phyloP scores from a whole-genome alignment of 2,329 filamentous ascomycete species.

The Alternaria brassicicola region DNA sequence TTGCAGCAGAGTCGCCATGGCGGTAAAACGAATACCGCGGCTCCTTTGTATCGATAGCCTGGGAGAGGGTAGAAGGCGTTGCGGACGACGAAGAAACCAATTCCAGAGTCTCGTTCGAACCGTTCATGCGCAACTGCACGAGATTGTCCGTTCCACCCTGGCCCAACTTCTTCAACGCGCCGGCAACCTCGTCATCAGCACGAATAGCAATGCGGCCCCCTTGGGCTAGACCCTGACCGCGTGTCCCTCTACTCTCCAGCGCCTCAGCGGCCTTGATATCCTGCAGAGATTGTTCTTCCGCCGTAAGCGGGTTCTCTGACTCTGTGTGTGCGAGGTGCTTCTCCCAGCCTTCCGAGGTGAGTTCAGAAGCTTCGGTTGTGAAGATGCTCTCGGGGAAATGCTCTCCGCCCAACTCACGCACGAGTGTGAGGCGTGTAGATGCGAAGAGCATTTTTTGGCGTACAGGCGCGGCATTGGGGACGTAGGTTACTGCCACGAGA shows the following conservation, averaged over 20 bases:
- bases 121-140: slow-evolving; percentile 76
- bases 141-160: slow-evolving; percentile 56
- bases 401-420: slow-evolving; percentile 77
- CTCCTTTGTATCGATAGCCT: slow-evolving; percentile 68
- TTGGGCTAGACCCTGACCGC: slow-evolving; percentile 51
- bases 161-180: slow-evolving; percentile 66
- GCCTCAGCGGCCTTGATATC: slow-evolving; percentile 78
- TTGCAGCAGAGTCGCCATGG: slow-evolving; percentile 63
- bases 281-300: slow-evolving; percentile 74
- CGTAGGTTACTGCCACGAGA: slow-evolving; percentile 74
- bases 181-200: slow-evolving; percentile 67
- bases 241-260: slow-evolving; percentile 73
- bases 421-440: slow-evolving; percentile 74
- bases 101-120: slow-evolving; percentile 70
- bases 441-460: slow-evolving; percentile 89
- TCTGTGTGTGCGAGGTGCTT: slow-evolving; percentile 72
- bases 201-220: slow-evolving; percentile 55
- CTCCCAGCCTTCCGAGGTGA: slow-evolving; percentile 72
- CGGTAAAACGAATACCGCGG: slow-evolving; percentile 81
- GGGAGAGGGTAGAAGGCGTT: slow-evolving; percentile 64
- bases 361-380: slow-evolving; percentile 70
- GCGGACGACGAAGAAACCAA: slow-evolving; percentile 62
- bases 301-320: slow-evolving; percentile 71
- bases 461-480: slow-evolving; percentile 78
- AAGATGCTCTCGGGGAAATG: slow-evolving; percentile 80